Conservation (phyloP, 352 stramenopile species). For the Blastocystis sp. region DNA sequence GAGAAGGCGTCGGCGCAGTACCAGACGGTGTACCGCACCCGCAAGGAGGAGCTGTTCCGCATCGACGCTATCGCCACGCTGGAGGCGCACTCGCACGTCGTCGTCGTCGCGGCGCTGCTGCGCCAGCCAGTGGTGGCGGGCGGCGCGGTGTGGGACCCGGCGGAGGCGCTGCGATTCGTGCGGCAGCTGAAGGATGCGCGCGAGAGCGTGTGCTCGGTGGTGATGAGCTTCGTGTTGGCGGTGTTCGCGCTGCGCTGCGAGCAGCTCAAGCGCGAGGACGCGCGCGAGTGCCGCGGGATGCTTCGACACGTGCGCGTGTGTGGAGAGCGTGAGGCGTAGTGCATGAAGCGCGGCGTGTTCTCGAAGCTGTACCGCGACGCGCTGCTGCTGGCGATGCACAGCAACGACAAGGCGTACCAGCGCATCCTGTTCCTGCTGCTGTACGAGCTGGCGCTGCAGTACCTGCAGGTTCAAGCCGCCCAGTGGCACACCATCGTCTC, state of each 20-base stretch:
- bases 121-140: not conserved
- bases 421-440: conserved; percentile 5
- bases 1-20: not conserved
- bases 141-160: not conserved
- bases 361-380: conserved; percentile 3
- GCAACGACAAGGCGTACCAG: not conserved
- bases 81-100: not conserved
- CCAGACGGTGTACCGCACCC: not conserved
- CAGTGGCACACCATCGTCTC: conserved; percentile 63
- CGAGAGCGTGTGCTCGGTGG: not conserved
- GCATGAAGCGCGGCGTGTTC: conserved; percentile 8
- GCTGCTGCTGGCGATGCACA: not conserved
- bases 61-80: not conserved
- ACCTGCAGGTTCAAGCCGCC: conserved; percentile 31
- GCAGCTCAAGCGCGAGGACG: not conserved
- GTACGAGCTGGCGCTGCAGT: not conserved
- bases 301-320: not conserved
- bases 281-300: not conserved
- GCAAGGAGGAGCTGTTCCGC: conserved; percentile 29
- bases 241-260: conserved; percentile 13
- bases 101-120: not conserved
- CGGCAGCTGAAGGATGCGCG: not conserved
- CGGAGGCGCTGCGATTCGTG: not conserved
- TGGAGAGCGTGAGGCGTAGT: not conserved
- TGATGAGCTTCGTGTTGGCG: not conserved